Evolutionary conservation across 371 early-diverging fungal species (phyloP).

Genomic region (Thermomucor indicae-seudaticae): DNA sequence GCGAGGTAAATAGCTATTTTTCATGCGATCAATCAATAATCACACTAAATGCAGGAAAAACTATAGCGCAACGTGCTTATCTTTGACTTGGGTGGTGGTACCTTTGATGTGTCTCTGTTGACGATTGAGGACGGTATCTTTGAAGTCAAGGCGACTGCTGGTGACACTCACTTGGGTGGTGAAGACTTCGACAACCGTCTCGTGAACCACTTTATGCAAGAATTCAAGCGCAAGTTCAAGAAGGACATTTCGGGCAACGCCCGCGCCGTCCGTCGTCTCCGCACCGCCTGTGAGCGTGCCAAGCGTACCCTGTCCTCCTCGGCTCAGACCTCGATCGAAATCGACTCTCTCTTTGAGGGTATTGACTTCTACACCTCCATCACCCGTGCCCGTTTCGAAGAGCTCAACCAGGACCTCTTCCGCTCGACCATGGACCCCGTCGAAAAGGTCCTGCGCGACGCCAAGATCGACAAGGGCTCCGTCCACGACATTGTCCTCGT

Average conservation of each 20-base stretch:
- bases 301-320: constrained; percentile 93
- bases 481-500: constrained; percentile 97
- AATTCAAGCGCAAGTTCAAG: constrained; percentile 92
- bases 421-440: constrained; percentile 92
- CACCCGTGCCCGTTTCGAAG: constrained; percentile 97
- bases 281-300: constrained; percentile 95
- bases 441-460: constrained; percentile 91
- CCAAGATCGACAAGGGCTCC: constrained; percentile 87
- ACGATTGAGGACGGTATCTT: constrained; percentile 94
- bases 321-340: constrained; percentile 88
- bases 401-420: constrained; percentile 94
- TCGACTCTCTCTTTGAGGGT: constrained; percentile 94
- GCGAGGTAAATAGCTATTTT: constrained; percentile 41
- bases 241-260: constrained; percentile 85
- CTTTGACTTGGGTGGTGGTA: constrained; percentile 98
- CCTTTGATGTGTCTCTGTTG: constrained; percentile 96
- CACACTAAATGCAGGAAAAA: no score
- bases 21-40: background rate
- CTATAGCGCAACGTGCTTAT: constrained; percentile 82
- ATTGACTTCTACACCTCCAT: constrained; percentile 91
- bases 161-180: constrained; percentile 98
- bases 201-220: constrained; percentile 82
- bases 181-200: constrained; percentile 96
- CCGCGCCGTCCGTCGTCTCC: constrained; percentile 92
- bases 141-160: constrained; percentile 94